These are phyloP conservation scores for Penicillium lividum DNA, from an alignment of 495 filamentous ascomycete genomes.

Conservation along the genomic window DNA sequence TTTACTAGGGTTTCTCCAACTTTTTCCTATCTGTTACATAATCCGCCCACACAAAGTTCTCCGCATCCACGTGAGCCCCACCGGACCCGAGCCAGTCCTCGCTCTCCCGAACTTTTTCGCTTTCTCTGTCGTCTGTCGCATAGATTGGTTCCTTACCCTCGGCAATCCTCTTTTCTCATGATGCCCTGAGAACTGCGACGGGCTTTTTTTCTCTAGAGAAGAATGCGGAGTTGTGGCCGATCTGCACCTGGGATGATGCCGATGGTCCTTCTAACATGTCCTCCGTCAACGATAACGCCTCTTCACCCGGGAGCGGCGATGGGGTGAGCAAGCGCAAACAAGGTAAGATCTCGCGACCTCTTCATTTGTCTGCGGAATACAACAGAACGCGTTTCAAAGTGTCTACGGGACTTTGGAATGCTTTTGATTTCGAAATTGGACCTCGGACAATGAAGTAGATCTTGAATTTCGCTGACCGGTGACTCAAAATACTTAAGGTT, in stretches of 20 bases:
- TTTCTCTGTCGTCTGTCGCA: slow-evolving; percentile 18
- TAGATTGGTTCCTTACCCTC: slow-evolving; percentile 23
- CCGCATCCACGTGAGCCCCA: slow-evolving; percentile 37
- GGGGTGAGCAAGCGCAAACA: slow-evolving; percentile 39
- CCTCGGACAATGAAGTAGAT: slow-evolving; percentile 2
- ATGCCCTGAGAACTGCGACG: slow-evolving; percentile 22
- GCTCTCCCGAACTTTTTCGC: slow-evolving; percentile 33
- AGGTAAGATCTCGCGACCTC: slow-evolving; percentile 20
- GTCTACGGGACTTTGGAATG: background rate
- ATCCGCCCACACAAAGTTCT: slow-evolving; percentile 22
- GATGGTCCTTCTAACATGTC: slow-evolving; percentile 36
- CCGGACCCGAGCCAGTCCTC: slow-evolving; percentile 30
- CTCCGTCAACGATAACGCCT: slow-evolving; percentile 33
- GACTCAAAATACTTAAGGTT: slow-evolving; percentile 34
- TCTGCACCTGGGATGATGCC: slow-evolving; percentile 31
- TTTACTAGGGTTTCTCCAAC: background rate
- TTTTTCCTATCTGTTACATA: slow-evolving; percentile 25
- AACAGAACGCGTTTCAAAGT: background rate
- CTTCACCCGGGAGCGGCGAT: slow-evolving; percentile 32
- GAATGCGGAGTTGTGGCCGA: slow-evolving; percentile 28
- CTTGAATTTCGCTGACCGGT: slow-evolving; percentile 16
- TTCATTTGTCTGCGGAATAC: background rate
- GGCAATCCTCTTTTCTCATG: slow-evolving; percentile 21
- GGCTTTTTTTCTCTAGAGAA: slow-evolving; percentile 15
- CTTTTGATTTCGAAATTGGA: background rate